Percentiles rank a stretch among this genome's conserved stretches.
Evolutionary conservation across 139 green algal genomes (phyloP).

Genomic region (Raphidocelis subcapitata): DNA sequence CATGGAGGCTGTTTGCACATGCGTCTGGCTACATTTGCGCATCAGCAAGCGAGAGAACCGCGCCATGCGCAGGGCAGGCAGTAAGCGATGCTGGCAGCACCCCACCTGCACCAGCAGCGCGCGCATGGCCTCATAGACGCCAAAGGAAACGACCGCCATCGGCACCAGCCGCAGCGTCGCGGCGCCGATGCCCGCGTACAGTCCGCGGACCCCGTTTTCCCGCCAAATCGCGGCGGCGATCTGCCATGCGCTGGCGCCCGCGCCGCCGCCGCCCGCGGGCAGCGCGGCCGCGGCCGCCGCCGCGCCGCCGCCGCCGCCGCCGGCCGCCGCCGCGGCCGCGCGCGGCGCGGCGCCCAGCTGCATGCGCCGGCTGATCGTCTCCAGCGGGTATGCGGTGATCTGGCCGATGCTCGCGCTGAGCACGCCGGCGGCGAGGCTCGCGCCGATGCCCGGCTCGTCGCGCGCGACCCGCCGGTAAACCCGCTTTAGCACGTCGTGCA

Average conservation of each 20-base stretch:
- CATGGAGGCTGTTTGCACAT: no score
- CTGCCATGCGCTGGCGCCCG: neutral
- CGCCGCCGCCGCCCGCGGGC: neutral
- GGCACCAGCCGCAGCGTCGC: conserved; percentile 74
- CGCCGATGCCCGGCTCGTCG: conserved; percentile 49
- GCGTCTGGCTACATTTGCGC: no score
- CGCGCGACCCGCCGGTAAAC: conserved; percentile 25
- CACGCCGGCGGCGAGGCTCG: conserved; percentile 51
- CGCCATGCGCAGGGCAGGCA: no score
- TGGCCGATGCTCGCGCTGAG: conserved; percentile 63
- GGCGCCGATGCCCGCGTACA: conserved; percentile 67
- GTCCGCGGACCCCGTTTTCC: conserved; percentile 31
- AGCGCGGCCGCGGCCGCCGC: no score
- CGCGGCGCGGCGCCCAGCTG: conserved; percentile 36
- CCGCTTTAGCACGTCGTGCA: conserved; percentile 79
- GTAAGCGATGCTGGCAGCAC: no score
- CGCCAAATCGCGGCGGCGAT: conserved; percentile 22
- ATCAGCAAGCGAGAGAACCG: no score
- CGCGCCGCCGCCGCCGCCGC: neutral
- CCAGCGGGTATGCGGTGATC: conserved; percentile 75
- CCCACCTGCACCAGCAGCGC: conserved; percentile 28
- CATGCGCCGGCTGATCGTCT: conserved; percentile 70
- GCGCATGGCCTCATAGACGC: conserved; percentile 73
- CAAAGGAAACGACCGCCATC: conserved; percentile 79
- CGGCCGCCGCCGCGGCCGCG: conserved; percentile 3